Base-by-base conservation (phyloP, 345 rosid species). In the Orychophragmus violaceus region DNA sequence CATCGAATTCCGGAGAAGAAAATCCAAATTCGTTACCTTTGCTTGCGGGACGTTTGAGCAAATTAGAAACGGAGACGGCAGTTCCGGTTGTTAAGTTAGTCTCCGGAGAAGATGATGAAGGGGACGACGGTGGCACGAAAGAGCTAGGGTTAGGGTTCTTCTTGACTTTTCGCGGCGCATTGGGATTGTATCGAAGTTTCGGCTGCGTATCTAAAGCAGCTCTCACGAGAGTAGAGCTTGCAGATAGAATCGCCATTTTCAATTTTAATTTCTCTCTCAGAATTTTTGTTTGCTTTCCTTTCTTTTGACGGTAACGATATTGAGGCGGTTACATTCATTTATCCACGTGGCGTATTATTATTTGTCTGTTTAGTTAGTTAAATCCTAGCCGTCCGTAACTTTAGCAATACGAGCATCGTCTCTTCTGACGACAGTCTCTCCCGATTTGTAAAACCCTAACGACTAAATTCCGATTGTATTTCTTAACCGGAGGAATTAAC, bases 191-290 rank as follows among this genome's bases (percentile, higher is more conserved):
- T 8, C 87, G 66, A 49, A 80, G 83, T 45, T 81, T 82, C 48
- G 81, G 82, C 14, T 82, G 78, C 41, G 85, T 86, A 80, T 86
- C 97, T 79, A 82, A 86, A 5, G 90, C 80, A 79, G 88, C 91
- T 78, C 78, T 80, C 44, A 83, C 76, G 17, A 75, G 71, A 18
- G 69, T 17, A 63, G 83, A 63, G 68, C 66, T 66, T 44, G 56
- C 66, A 36, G 78, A 74, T 68, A 80, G 17, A 49, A 42, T 68
- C 58, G 74, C 55, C 86, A 82, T 82, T 71, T 46, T 61, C n/a
- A n/a, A n/a, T 62, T 32, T 3, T 12, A 16, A 4, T 5, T 27
- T 29, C 12, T 0, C 11, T 23, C 18, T 24, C 17, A n/a, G n/a
- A n/a, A 14, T 18, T 45, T 23, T 1, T 55, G n/a, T 39, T 16